Conservation (phyloP, 768 basidiomycete species). For the Leucogyrophana mollusca region DNA sequence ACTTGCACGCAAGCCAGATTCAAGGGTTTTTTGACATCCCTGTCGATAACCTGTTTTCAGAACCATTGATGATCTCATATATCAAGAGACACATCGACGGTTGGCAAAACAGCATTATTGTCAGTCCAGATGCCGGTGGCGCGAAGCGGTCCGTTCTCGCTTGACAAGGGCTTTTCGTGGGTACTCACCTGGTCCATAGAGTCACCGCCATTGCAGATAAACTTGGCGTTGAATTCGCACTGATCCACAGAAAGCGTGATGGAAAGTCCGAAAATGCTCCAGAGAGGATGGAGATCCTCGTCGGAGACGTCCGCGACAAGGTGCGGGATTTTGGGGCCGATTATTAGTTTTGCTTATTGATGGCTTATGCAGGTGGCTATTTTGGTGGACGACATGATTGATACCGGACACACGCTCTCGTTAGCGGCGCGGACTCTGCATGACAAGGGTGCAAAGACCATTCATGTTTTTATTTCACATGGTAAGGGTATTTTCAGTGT, state of each 20-base stretch:
- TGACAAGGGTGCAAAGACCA: constrained; percentile 84
- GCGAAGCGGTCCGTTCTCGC: constrained; percentile 81
- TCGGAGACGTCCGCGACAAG: constrained; percentile 93
- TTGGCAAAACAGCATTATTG: constrained; percentile 89
- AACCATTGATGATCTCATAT: constrained; percentile 92
- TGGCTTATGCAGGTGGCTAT: constrained; percentile 67
- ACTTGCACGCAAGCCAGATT: constrained; percentile 95
- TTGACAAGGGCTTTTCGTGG: background rate
- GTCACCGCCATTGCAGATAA: constrained; percentile 96
- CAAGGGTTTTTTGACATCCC: constrained; percentile 99
- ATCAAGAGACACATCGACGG: constrained; percentile 83
- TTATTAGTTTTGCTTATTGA: constrained; percentile 8
- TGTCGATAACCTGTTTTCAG: constrained; percentile 95
- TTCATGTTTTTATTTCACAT: constrained; percentile 91
- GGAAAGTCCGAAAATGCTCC: constrained; percentile 62
- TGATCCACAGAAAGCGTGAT: constrained; percentile 90
- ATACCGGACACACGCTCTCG: constrained; percentile 87
- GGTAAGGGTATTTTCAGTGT: constrained; percentile 44
- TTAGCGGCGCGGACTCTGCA: constrained; percentile 83
- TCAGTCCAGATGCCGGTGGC: constrained; percentile 96
- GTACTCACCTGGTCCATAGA: constrained; percentile 38
- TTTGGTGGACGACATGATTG: constrained; percentile 98
- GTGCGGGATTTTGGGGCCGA: constrained; percentile 30
- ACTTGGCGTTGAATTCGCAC: constrained; percentile 90
- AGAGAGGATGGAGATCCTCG: constrained; percentile 89